Conservation (phyloP, 2,329 filamentous ascomycete species). For the Hirsutella minnesotensis region DNA sequence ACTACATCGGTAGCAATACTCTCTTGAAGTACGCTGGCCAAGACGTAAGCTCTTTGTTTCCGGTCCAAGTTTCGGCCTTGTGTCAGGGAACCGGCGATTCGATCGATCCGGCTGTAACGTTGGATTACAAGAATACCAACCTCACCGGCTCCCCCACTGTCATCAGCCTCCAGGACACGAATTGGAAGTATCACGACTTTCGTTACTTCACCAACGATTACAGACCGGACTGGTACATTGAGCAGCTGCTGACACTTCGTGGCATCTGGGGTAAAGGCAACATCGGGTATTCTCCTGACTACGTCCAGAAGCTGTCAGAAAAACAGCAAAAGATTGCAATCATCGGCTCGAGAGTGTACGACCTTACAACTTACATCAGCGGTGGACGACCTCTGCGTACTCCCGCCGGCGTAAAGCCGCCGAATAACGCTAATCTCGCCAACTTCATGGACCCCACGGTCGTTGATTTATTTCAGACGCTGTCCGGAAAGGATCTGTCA, state of each 20-base stretch:
- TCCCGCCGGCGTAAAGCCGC: slow-evolving; percentile 36
- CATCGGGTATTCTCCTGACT: slow-evolving; percentile 70
- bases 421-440: slow-evolving; percentile 37
- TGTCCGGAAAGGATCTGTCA: slow-evolving; percentile 68
- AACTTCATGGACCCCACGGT: slow-evolving; percentile 76
- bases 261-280: slow-evolving; percentile 75
- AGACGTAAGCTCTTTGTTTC: slow-evolving; percentile 84
- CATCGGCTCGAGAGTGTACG: slow-evolving; percentile 71
- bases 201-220: slow-evolving; percentile 70
- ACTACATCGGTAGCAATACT: slow-evolving; percentile 41
- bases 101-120: slow-evolving; percentile 59
- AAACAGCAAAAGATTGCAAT: slow-evolving; percentile 62
- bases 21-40: slow-evolving; percentile 74
- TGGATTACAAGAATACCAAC: slow-evolving; percentile 76
- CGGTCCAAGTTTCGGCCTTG: slow-evolving; percentile 84
- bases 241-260: slow-evolving; percentile 72
- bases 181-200: slow-evolving; percentile 86
- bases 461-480: slow-evolving; percentile 63
- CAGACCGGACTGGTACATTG: slow-evolving; percentile 82
- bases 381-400: slow-evolving; percentile 59
- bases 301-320: slow-evolving; percentile 57
- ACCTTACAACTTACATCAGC: slow-evolving; percentile 70
- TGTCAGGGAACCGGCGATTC: slow-evolving; percentile 64
- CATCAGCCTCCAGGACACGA: slow-evolving; percentile 55
- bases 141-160: slow-evolving; percentile 53